These are phyloP conservation scores for Orbilia brochopaga DNA, from an alignment of 2,329 filamentous ascomycete species.

Conservation along the genomic window DNA sequence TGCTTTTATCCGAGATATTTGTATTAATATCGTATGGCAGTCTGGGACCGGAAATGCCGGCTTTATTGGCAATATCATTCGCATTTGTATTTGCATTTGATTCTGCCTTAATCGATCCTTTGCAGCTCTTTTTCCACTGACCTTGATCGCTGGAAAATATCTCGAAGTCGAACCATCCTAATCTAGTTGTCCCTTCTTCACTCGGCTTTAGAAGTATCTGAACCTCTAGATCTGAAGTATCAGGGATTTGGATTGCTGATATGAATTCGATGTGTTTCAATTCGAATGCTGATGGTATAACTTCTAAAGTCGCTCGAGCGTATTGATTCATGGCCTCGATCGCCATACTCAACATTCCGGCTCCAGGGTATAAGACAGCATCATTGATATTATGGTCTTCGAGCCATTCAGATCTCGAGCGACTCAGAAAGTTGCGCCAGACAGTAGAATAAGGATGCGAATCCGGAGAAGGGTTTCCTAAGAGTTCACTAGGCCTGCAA, in stretches of 20 bases:
- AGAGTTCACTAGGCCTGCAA: too few species aligned
- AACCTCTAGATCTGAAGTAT: conserved; percentile 4
- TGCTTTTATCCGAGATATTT: too few species aligned
- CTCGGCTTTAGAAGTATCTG: conserved; percentile 13
- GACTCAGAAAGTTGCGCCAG: too few species aligned
- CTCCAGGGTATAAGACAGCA: too few species aligned
- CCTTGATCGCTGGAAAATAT: conserved; percentile 10
- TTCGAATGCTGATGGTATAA: conserved; percentile 11
- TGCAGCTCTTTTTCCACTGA: conserved; percentile 33
- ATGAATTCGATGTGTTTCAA: conserved; percentile 31
- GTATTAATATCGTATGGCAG: too few species aligned
- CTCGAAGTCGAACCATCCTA: conserved; percentile 34
- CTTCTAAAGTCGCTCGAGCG: conserved; percentile 5
- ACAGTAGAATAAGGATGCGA: too few species aligned
- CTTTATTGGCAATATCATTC: not conserved
- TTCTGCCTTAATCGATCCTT: conserved; percentile 12
- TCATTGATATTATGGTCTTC: too few species aligned
- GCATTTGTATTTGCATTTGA: not conserved
- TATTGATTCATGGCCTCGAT: conserved; percentile 13
- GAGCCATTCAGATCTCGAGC: too few species aligned
- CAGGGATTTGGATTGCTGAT: conserved; percentile 25
- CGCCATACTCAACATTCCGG: too few species aligned
- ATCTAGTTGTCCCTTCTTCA: conserved; percentile 4
- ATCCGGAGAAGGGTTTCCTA: too few species aligned
- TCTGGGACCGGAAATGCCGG: too few species aligned